phyloP scores from a whole-genome alignment of 1,284 basidiomycete genomes.

The Pterulicium gracile region DNA sequence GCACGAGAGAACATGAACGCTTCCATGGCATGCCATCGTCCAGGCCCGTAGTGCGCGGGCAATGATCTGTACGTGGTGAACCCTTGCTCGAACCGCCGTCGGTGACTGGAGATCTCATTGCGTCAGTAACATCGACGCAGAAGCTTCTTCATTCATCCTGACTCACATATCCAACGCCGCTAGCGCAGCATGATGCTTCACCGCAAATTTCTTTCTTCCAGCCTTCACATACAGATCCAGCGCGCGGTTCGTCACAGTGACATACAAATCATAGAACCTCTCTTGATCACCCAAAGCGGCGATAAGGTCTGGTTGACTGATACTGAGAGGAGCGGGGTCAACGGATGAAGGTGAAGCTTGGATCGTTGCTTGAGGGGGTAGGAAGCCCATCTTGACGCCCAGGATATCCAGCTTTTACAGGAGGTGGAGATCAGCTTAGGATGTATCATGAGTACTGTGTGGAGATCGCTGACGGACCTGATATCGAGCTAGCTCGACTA shows the following conservation, averaged over 20 bases:
- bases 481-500: constrained; percentile 70
- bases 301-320: constrained; percentile 59
- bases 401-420: constrained; percentile 76
- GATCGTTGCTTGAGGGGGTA: constrained; percentile 38
- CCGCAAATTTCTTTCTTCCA: constrained; percentile 72
- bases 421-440: constrained; percentile 7
- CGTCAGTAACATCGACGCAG: constrained; percentile 10
- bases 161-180: constrained; percentile 82
- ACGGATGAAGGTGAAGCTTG: constrained; percentile 57
- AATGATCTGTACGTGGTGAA: constrained; percentile 64
- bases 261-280: constrained; percentile 67
- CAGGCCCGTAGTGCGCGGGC: constrained; percentile 74
- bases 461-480: too few relatives aligned
- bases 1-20: constrained; percentile 64
- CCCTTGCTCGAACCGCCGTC: constrained; percentile 49
- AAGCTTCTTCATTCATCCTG: constrained; percentile 8
- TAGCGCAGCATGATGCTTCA: constrained; percentile 75
- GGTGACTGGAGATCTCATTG: constrained; percentile 46
- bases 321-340: constrained; percentile 18
- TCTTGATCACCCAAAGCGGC: constrained; percentile 46
- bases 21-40: constrained; percentile 70
- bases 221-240: constrained; percentile 76
- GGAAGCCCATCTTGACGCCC: constrained; percentile 60
- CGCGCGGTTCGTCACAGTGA: constrained; percentile 64
- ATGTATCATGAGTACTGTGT: too few relatives aligned